These are phyloP conservation scores for Tulasnella sp. DNA, from an alignment of 768 basidiomycete genomes.

Conservation along the genomic window DNA sequence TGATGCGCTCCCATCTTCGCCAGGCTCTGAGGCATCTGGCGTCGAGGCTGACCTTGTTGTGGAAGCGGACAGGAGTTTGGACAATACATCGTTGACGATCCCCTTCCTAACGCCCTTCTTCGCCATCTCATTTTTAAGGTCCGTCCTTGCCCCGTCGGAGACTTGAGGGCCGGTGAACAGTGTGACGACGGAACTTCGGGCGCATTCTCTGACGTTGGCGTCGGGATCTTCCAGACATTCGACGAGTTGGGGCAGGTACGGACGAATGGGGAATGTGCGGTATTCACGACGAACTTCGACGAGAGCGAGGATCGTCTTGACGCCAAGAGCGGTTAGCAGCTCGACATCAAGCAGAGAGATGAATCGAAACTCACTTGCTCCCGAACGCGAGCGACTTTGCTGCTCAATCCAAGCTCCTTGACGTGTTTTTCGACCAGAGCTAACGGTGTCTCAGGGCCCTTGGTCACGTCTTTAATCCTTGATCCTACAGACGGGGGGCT, in stretches of 20 bases:
- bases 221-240: slow-evolving; percentile 88
- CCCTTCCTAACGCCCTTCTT: slow-evolving; percentile 84
- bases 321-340: background rate
- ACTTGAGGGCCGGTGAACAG: slow-evolving; percentile 82
- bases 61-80: slow-evolving; percentile 50
- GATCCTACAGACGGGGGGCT: slow-evolving; percentile 44
- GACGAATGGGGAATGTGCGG: slow-evolving; percentile 71
- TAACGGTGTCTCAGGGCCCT: slow-evolving; percentile 65
- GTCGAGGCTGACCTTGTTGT: background rate
- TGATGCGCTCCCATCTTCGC: slow-evolving; percentile 7
- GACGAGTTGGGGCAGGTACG: slow-evolving; percentile 75
- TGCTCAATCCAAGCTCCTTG: slow-evolving; percentile 65
- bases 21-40: background rate
- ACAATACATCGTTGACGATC: slow-evolving; percentile 75
- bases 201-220: slow-evolving; percentile 80
- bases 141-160: slow-evolving; percentile 80
- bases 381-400: slow-evolving; percentile 80
- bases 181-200: slow-evolving; percentile 72
- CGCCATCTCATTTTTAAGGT: slow-evolving; percentile 86
- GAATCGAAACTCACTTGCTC: slow-evolving; percentile 62
- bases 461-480: slow-evolving; percentile 38
- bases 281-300: slow-evolving; percentile 69
- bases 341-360: background rate
- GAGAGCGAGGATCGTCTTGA: slow-evolving; percentile 54
- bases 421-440: slow-evolving; percentile 66